A percentile compares a stretch with the other conserved stretches of the same genome.
Evolutionary conservation across 2,329 filamentous ascomycete genomes (phyloP).

Genomic region (Diaporthe caulivora): DNA sequence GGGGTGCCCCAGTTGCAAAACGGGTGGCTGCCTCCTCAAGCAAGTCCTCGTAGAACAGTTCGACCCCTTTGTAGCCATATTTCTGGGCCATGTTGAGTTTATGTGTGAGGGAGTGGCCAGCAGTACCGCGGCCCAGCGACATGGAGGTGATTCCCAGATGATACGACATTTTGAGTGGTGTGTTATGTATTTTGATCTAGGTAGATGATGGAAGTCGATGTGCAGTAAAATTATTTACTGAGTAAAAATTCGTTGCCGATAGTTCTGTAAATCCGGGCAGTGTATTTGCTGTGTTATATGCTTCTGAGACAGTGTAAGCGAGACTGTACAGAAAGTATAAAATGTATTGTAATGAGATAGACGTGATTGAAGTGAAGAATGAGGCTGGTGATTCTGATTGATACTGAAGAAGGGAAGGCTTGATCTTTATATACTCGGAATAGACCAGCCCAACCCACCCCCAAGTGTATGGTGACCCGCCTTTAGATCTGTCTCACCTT

Average conservation of each 20-base stretch:
- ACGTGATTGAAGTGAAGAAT: neutral
- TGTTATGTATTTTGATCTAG: neutral
- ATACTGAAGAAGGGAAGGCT: neutral
- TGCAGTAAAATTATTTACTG: neutral
- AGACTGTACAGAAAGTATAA: neutral
- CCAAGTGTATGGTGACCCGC: neutral
- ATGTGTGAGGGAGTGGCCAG: slow-evolving; percentile 74
- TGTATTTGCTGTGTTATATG: neutral
- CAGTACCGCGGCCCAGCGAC: slow-evolving; percentile 78
- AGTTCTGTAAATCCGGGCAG: neutral
- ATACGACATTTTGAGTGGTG: slow-evolving; percentile 59
- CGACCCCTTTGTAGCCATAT: slow-evolving; percentile 77
- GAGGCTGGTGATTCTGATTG: neutral
- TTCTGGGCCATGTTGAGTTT: slow-evolving; percentile 77
- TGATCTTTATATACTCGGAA: neutral
- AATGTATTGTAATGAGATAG: neutral
- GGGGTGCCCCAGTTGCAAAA: slow-evolving; percentile 10
- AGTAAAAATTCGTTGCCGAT: neutral
- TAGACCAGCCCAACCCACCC: neutral
- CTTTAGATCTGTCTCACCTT: neutral
- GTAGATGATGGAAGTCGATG: neutral
- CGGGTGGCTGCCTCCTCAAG: slow-evolving; percentile 63
- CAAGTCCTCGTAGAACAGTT: slow-evolving; percentile 84
- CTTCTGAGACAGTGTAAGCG: slow-evolving; percentile 13
- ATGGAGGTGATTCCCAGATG: slow-evolving; percentile 80